phyloP scores from a whole-genome alignment of 2,329 filamentous ascomycete genomes.

The Trichophyton schoenleinii region DNA sequence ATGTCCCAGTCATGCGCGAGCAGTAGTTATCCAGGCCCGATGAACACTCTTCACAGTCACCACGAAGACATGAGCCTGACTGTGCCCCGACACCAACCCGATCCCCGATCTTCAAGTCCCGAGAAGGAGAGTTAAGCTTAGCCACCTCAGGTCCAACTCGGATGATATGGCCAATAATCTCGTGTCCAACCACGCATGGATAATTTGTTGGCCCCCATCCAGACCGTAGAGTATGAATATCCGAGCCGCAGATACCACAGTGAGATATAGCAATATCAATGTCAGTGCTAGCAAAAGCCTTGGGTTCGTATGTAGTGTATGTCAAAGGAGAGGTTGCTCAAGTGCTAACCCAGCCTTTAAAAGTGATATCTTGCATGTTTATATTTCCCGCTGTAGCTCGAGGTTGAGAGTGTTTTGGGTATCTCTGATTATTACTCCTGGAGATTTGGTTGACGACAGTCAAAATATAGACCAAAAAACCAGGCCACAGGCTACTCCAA shows the following conservation, averaged over 20 bases:
- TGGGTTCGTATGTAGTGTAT: conserved; percentile 24
- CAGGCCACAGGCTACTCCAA: no score
- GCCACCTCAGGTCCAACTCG: conserved; percentile 55
- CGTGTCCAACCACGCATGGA: conserved; percentile 42
- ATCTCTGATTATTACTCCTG: no score
- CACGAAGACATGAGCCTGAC: conserved; percentile 44
- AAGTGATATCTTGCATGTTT: conserved; percentile 14
- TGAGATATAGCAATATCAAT: conserved; percentile 77
- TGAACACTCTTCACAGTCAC: conserved; percentile 32
- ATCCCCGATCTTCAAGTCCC: conserved; percentile 48
- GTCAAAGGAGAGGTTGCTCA: conserved; percentile 22
- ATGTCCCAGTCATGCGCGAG: conserved; percentile 25
- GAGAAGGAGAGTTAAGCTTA: conserved; percentile 22
- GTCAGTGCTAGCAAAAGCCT: conserved; percentile 29
- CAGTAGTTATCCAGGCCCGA: conserved; percentile 32
- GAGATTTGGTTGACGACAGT: no score
- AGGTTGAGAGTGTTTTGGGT: not conserved
- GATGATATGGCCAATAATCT: conserved; percentile 58
- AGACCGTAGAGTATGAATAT: conserved; percentile 56
- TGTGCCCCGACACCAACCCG: conserved; percentile 55
- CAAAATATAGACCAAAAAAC: no score
- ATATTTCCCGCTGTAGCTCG: not conserved
- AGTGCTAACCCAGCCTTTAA: conserved; percentile 30
- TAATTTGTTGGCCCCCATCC: conserved; percentile 41
- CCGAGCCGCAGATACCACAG: conserved; percentile 63